phyloP scores from a whole-genome alignment of 192 early-diverging fungal genomes.

The Funneliformis geosporum region DNA sequence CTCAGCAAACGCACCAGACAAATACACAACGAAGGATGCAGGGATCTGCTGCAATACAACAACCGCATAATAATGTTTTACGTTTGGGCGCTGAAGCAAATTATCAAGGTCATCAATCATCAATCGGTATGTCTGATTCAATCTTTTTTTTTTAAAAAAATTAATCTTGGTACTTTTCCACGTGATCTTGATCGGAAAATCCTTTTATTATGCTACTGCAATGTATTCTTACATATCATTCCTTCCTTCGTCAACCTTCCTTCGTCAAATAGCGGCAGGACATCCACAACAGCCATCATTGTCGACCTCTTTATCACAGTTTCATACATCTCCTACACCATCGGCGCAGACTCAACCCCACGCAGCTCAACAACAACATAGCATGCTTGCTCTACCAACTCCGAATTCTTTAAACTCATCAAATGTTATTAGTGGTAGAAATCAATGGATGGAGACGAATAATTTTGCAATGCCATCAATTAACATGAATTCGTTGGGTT shows the following conservation, averaged over 20 bases:
- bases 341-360: slow-evolving; percentile 8
- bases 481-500: slow-evolving; percentile 3
- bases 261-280: neutral
- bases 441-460: slow-evolving; percentile 7
- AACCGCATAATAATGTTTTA: neutral
- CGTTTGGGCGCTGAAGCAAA: neutral
- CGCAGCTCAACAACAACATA: neutral
- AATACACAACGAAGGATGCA: neutral
- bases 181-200: neutral
- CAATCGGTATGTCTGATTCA: neutral
- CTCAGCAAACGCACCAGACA: neutral
- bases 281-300: neutral
- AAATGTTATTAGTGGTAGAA: neutral
- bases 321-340: neutral
- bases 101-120: slow-evolving; percentile 3
- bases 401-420: neutral
- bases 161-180: neutral
- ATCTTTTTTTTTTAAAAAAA: neutral
- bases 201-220: too few relatives aligned
- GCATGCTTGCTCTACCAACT: slow-evolving; percentile 13
- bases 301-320: neutral
- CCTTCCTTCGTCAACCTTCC: neutral
- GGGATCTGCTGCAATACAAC: neutral
- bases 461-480: neutral
- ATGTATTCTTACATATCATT: neutral